These are phyloP conservation scores for Lophium mytilinum DNA, from an alignment of 495 filamentous ascomycete species.

Conservation along the genomic window DNA sequence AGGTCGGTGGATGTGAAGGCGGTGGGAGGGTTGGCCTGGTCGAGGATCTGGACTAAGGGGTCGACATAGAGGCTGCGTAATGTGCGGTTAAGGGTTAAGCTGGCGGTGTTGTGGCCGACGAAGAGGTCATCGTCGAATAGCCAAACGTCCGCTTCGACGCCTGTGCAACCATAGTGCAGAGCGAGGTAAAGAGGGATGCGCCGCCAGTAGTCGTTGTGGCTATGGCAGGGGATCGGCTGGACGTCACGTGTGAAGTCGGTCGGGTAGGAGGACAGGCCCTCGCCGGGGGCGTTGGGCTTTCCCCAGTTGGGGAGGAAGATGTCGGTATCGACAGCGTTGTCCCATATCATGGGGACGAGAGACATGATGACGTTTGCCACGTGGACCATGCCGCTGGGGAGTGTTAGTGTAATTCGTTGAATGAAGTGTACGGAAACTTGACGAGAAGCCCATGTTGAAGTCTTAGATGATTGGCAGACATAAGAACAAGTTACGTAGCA, in stretches of 20 bases:
- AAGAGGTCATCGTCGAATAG: constrained; percentile 47
- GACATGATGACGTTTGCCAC: constrained; percentile 44
- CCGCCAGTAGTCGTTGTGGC: constrained; percentile 91
- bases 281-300: constrained; percentile 40
- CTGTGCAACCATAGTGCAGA: constrained; percentile 59
- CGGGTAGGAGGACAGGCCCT: constrained; percentile 53
- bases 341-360: constrained; percentile 47
- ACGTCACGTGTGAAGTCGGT: constrained; percentile 70
- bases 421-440: not conserved
- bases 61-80: constrained; percentile 32
- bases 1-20: constrained; percentile 6
- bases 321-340: constrained; percentile 44
- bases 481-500: not conserved
- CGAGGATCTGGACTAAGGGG: constrained; percentile 29
- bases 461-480: not conserved
- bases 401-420: not conserved
- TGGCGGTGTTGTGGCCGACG: constrained; percentile 30
- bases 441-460: not conserved
- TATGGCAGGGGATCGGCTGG: constrained; percentile 60
- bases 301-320: constrained; percentile 47
- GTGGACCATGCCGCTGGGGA: constrained; percentile 27
- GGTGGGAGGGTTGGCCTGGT: constrained; percentile 24
- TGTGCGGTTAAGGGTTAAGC: constrained; percentile 28
- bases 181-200: constrained; percentile 62
- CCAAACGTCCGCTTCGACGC: constrained; percentile 86